Percentiles rank a stretch among this genome's conserved stretches.
These are phyloP conservation scores for Graphilbum sp. DNA, from an alignment of 2,329 filamentous ascomycete genomes.

Conservation along the genomic window DNA sequence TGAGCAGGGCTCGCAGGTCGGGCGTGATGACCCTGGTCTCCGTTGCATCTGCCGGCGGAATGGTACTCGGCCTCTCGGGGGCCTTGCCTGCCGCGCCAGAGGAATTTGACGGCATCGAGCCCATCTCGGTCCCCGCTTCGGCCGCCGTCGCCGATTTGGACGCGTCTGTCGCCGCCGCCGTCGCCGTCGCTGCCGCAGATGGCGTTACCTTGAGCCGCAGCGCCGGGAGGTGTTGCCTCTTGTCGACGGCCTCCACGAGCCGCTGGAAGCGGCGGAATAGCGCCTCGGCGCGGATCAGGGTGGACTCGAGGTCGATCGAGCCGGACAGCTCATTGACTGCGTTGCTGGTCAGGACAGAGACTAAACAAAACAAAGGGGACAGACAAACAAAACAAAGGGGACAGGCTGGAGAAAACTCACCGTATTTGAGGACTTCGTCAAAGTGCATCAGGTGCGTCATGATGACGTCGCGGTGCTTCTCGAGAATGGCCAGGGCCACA, in stretches of 20 bases:
- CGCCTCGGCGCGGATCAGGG: slow-evolving; percentile 72
- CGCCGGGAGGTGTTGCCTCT: slow-evolving; percentile 69
- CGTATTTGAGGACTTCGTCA: slow-evolving; percentile 93
- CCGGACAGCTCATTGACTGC: slow-evolving; percentile 87
- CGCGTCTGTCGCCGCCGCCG: not conserved
- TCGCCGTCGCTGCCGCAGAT: slow-evolving; percentile 5
- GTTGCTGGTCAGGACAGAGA: slow-evolving; percentile 4
- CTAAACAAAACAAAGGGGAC: slow-evolving; percentile 3
- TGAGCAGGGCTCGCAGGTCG: slow-evolving; percentile 37
- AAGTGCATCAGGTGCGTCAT: slow-evolving; percentile 90
- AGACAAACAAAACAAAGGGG: slow-evolving; percentile 7
- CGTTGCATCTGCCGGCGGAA: not conserved
- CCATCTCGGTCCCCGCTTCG: slow-evolving; percentile 2
- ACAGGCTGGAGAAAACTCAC: slow-evolving; percentile 33
- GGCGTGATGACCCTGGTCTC: slow-evolving; percentile 34
- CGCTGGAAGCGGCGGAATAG: slow-evolving; percentile 80
- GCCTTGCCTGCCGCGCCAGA: slow-evolving; percentile 5
- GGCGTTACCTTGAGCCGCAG: slow-evolving; percentile 24
- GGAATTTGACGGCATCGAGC: not conserved
- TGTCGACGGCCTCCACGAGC: slow-evolving; percentile 80
- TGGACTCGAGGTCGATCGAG: slow-evolving; percentile 79
- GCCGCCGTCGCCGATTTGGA: not conserved
- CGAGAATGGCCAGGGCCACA: slow-evolving; percentile 79
- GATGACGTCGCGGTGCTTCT: slow-evolving; percentile 92
- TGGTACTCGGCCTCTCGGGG: slow-evolving; percentile 1